Evolutionary conservation across 2,329 filamentous ascomycete species (phyloP), one percentile per base, ranked within the genome.

Genomic region (Phialemonium atrogriseum): DNA sequence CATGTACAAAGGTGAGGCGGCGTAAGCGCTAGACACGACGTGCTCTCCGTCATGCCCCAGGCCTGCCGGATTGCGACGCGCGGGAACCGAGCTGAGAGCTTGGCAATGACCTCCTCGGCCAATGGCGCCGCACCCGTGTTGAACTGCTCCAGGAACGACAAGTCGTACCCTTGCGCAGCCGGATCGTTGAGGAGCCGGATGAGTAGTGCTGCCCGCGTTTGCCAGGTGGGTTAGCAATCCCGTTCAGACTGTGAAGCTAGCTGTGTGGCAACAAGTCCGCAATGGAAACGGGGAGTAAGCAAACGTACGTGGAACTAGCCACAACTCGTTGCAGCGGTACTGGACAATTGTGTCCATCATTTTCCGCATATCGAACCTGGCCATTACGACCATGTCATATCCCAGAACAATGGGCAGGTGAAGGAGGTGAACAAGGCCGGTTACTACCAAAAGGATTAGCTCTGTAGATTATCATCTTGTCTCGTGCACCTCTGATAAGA

Each of bases 41-140:
- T 80, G 1, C 64, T 70, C 49, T 80, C 77, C 0, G 77, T 82
- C 75, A 82, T 80, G 17, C 77, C 77, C 43, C 80, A 81, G 2
- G 73, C 75, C 45, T 80, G 76, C 43, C 74, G 74, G 51, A 80
- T 76, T 0, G 72, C 73, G 0, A 67, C 73, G 2, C 64, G 54
- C 0, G 75, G 76, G 43, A 78, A 80, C 28, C 64, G 66, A 37
- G 62, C 56, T 35, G 70, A 52, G 10, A 80, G 56, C 15, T 67
- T 58, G 15, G 68, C 62, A 11, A 80, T 59, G 33, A 81, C 68
- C 46, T 80, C 69, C 5, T 60, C 57, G 3, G 60, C 62, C 4
- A 77, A 51, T 0, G 76, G 77, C 0, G 77, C 77, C 0, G 76
- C 75, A 7, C 76, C 76, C 2, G 67, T 73, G 0, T 66, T 70